These are phyloP conservation scores for Alternaria longipes DNA, from an alignment of 2,329 filamentous ascomycete species.

Conservation along the genomic window DNA sequence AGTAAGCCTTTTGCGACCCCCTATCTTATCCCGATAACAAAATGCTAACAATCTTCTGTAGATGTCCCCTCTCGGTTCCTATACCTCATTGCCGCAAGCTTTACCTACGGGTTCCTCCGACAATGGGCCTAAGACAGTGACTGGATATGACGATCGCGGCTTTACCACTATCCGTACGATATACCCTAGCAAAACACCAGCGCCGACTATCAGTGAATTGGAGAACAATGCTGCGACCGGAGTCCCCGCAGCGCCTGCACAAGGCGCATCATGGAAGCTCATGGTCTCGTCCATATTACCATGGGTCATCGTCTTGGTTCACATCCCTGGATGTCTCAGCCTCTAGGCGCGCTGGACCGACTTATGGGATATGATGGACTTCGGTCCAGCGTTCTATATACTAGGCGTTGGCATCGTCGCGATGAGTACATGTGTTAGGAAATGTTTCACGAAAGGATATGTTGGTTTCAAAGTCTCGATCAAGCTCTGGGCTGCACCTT, in stretches of 20 bases:
- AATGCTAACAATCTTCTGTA: constrained; percentile 42
- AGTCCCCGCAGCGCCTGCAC: constrained; percentile 18
- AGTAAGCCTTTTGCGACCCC: constrained; percentile 61
- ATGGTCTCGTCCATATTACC: constrained; percentile 11
- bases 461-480: constrained; percentile 23
- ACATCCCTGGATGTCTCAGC: constrained; percentile 8
- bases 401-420: constrained; percentile 10
- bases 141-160: constrained; percentile 59
- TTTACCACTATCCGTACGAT: constrained; percentile 59
- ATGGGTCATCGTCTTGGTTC: constrained; percentile 12
- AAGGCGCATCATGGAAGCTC: constrained; percentile 5
- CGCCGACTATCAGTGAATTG: constrained; percentile 3
- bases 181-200: constrained; percentile 24
- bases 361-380: constrained; percentile 7
- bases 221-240: constrained; percentile 22
- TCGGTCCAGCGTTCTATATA: constrained; percentile 12
- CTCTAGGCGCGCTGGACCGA: constrained; percentile 11
- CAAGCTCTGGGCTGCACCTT: constrained; percentile 22
- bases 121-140: constrained; percentile 47
- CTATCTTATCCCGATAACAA: constrained; percentile 1
- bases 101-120: constrained; percentile 41
- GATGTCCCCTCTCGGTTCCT: constrained; percentile 63
- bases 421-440: constrained; percentile 5
- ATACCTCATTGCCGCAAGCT: constrained; percentile 60
- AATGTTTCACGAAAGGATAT: constrained; percentile 11